phyloP scores from a whole-genome alignment of 805 yeast genomes.

The Tetrapisispora namnaoensis region DNA sequence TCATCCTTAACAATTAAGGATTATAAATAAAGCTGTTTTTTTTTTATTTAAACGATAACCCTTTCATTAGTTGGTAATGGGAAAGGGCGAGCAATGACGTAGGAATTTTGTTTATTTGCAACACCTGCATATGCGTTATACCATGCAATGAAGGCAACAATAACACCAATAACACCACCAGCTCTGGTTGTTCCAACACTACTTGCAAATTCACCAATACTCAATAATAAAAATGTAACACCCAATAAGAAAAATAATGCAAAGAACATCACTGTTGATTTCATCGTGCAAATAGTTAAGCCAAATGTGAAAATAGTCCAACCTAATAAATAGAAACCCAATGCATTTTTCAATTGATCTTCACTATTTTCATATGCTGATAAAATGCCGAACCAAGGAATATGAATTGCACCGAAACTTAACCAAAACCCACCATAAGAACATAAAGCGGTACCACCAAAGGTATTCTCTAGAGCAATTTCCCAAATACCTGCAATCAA shows the following conservation, averaged over 20 bases:
- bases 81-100: constrained; percentile 25
- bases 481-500: constrained; percentile 60
- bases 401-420: constrained; percentile 48
- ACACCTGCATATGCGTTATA: constrained; percentile 65
- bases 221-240: constrained; percentile 46
- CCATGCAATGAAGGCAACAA: constrained; percentile 55
- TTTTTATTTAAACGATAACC: neutral
- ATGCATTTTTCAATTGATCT: constrained; percentile 35
- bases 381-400: constrained; percentile 50
- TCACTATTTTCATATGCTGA: constrained; percentile 38
- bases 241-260: constrained; percentile 43
- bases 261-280: constrained; percentile 59
- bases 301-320: constrained; percentile 57
- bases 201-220: constrained; percentile 42
- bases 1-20: too few species aligned
- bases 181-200: constrained; percentile 37
- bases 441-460: constrained; percentile 55
- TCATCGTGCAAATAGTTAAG: constrained; percentile 43
- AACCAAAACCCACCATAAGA: constrained; percentile 68
- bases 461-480: constrained; percentile 51
- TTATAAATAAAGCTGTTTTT: neutral
- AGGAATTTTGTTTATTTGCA: constrained; percentile 53
- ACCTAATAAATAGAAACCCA: constrained; percentile 50
- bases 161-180: constrained; percentile 57
- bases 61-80: constrained; percentile 25